Evolutionary conservation across 1,139 yeast species (phyloP), one percentile per base, ranked within the genome.

Genomic region (Geotrichum aggregatum): DNA sequence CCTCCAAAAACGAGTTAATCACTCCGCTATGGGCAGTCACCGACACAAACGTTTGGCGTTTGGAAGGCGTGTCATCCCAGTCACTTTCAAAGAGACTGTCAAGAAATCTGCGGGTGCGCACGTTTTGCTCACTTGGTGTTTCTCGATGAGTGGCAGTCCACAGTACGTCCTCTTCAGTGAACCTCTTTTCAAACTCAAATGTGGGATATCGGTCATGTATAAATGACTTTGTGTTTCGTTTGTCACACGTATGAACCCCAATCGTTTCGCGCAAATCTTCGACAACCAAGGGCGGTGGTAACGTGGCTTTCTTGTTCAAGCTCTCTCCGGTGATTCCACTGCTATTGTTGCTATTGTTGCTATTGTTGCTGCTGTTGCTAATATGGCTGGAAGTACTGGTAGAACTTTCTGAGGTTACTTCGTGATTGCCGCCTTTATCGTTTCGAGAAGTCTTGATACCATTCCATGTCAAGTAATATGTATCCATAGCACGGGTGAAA

Each of bases 161-260:
- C 30, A 72, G 64, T 21, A 61, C 65, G 61, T 83, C 88, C 0
- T 75, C 71, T 55, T 78, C 82, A 2, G 70, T 60, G 58, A 80
- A 78, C 0, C 68, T 74, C 0, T 67, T 67, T 54, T 79, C 83
- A 54, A 79, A 47, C 11, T 14, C 46, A 6, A 58, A 52, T 45
- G 19, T 57, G 56, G 62, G 72, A 51, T 75, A 73, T 40, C 80
- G 64, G 21, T 69, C 63, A 7, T 58, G 58, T 24, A 78, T 75
- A 39, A 68, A 69, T 0, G 71, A 54, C 56, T 71, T 73, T 1
- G 74, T 58, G 1, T 78, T 70, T 50, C 92, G 68, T 63, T 77
- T 75, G 65, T 85, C 89, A 64, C 94, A 85, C 2, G 81, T 68
- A 63, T 85, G 87, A 14, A 71, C 71, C 1, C 92, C 92, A 26